Percentiles rank a stretch among this genome's conserved stretches.
These are phyloP conservation scores for Wickerhamiella australiensis DNA, from an alignment of 805 yeast species.

Conservation along the genomic window DNA sequence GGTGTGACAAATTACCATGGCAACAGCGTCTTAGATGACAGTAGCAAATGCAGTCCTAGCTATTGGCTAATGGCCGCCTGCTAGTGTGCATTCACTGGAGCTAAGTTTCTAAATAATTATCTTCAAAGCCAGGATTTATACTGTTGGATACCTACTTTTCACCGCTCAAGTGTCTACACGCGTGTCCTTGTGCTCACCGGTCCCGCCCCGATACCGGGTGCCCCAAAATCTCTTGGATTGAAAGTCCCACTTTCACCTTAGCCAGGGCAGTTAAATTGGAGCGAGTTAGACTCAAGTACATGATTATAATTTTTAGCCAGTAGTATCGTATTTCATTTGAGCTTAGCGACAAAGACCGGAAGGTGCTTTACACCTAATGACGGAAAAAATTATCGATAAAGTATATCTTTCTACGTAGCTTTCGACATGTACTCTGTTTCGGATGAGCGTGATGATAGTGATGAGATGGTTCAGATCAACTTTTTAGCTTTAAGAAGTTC, in stretches of 20 bases:
- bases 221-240: not conserved
- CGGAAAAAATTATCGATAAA: no score
- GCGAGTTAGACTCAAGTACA: no score
- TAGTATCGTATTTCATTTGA: no score
- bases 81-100: not conserved
- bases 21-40: not conserved
- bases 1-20: conserved; percentile 7
- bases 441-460: no score
- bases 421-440: no score
- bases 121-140: no score
- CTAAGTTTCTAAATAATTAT: not conserved
- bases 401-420: no score
- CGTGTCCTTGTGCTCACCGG: not conserved
- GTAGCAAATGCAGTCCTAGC: not conserved
- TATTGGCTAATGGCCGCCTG: not conserved
- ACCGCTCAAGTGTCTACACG: not conserved
- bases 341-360: no score
- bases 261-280: not conserved
- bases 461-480: conserved; percentile 50
- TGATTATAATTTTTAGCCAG: no score
- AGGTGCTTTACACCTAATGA: no score
- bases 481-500: conserved; percentile 73
- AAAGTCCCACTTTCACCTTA: not conserved
- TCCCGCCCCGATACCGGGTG: not conserved
- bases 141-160: not conserved